These are phyloP conservation scores for Hansenula sp. DNA, from an alignment of 1,139 yeast genomes.

Conservation along the genomic window DNA sequence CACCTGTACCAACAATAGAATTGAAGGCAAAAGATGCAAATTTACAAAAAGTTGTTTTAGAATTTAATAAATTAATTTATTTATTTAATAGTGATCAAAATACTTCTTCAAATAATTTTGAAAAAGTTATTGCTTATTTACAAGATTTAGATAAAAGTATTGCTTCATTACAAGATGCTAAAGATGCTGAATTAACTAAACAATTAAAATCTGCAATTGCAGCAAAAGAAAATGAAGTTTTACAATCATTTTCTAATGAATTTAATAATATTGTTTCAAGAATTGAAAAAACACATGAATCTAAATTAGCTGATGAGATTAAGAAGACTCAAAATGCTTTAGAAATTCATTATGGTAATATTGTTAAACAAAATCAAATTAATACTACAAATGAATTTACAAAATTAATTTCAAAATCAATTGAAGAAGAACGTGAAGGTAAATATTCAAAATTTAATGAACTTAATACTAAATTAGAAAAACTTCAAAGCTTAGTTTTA, in stretches of 20 bases:
- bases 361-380: slow-evolving; percentile 64
- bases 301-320: slow-evolving; percentile 60
- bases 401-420: slow-evolving; percentile 52
- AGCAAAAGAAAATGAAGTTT: slow-evolving; percentile 28
- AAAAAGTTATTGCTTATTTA: slow-evolving; percentile 11
- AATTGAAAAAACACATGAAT: slow-evolving; percentile 59
- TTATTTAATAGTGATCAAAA: slow-evolving; percentile 27
- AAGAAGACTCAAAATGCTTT: slow-evolving; percentile 58
- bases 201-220: slow-evolving; percentile 23
- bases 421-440: slow-evolving; percentile 79
- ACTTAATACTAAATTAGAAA: slow-evolving; percentile 51
- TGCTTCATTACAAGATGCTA: slow-evolving; percentile 10
- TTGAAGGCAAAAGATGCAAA: slow-evolving; percentile 26
- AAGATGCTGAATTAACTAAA: slow-evolving; percentile 13
- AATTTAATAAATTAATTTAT: slow-evolving; percentile 30
- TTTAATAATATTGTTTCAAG: slow-evolving; percentile 60
- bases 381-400: slow-evolving; percentile 73
- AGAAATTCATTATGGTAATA: slow-evolving; percentile 72
- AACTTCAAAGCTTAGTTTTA: slow-evolving; percentile 55
- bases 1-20: slow-evolving; percentile 18
- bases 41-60: slow-evolving; percentile 26
- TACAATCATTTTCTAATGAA: slow-evolving; percentile 47
- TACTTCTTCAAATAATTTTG: no score
- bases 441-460: slow-evolving; percentile 67
- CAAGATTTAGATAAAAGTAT: slow-evolving; percentile 10